phyloP scores from a whole-genome alignment of 208 protist genomes.

The Trypanosoma conorhini region DNA sequence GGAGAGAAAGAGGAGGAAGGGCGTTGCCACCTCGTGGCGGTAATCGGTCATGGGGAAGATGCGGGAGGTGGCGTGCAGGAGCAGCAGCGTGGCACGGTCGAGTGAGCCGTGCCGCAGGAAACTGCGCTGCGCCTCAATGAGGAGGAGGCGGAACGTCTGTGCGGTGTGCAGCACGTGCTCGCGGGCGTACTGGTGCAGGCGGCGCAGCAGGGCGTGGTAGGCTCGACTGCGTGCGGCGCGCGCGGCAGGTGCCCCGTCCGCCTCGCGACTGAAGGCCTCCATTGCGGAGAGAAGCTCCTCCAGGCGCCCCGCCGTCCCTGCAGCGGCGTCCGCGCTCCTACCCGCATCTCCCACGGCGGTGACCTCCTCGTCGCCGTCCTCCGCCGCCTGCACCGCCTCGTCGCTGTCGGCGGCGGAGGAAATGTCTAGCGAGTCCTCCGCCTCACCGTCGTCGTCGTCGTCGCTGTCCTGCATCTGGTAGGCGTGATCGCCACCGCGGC shows the following conservation, averaged over 20 bases:
- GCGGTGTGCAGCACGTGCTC: constrained; percentile 55
- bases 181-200: constrained; percentile 56
- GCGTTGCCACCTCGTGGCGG: constrained; percentile 77
- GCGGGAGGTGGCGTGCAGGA: constrained; percentile 60
- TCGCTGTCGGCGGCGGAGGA: constrained; percentile 23
- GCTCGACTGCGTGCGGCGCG: constrained; percentile 14
- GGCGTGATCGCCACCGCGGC: constrained; percentile 66
- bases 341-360: constrained; percentile 32
- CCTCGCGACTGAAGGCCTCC: constrained; percentile 17
- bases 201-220: constrained; percentile 41
- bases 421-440: constrained; percentile 32
- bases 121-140: constrained; percentile 70
- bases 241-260: neutral
- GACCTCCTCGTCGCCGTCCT: constrained; percentile 16
- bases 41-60: constrained; percentile 81
- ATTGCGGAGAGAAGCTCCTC: constrained; percentile 18
- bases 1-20: constrained; percentile 70
- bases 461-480: constrained; percentile 64
- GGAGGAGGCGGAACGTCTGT: constrained; percentile 68
- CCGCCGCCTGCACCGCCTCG: neutral
- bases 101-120: constrained; percentile 51
- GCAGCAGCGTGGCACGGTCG: constrained; percentile 46
- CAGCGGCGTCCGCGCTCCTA: neutral
- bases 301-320: neutral
- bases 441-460: constrained; percentile 7